Percentiles rank a stretch among this genome's conserved stretches.
These are phyloP conservation scores for Amphibolis antarctica DNA, from an alignment of 106 monocot species.

Conservation along the genomic window DNA sequence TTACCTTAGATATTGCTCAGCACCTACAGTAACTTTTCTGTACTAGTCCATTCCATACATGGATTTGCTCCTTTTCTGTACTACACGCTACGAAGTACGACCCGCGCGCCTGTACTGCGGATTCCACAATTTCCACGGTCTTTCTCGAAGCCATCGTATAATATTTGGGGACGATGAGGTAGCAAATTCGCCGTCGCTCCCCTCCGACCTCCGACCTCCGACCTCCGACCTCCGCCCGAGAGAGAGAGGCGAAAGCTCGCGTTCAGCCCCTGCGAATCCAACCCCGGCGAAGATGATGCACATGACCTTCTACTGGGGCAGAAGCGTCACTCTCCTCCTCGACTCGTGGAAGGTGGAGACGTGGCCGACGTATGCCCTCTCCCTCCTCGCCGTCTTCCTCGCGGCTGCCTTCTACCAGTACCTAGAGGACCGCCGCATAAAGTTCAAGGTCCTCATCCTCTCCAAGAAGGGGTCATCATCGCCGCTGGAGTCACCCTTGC, in stretches of 20 bases:
- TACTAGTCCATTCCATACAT: no score
- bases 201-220: background rate
- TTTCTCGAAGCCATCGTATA: no score
- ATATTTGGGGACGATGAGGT: no score
- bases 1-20: no score
- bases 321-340: conserved; percentile 66
- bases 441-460: conserved; percentile 34
- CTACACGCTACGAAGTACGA: no score
- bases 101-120: no score
- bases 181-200: no score
- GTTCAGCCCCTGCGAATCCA: background rate
- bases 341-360: conserved; percentile 60
- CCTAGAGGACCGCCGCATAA: conserved; percentile 57
- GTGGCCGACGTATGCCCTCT: conserved; percentile 50
- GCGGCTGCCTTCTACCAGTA: conserved; percentile 79
- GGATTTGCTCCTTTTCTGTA: no score
- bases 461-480: conserved; percentile 9
- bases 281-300: conserved; percentile 67
- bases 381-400: conserved; percentile 64
- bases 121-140: no score
- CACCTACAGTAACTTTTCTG: no score
- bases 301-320: conserved; percentile 99
- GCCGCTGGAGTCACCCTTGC: conserved; percentile 21
- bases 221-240: background rate
- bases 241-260: background rate